A percentile compares a stretch with the other conserved stretches of the same genome.
Evolutionary conservation across 2,329 filamentous ascomycete genomes (phyloP).

Genomic region (Colletotrichum sp.): DNA sequence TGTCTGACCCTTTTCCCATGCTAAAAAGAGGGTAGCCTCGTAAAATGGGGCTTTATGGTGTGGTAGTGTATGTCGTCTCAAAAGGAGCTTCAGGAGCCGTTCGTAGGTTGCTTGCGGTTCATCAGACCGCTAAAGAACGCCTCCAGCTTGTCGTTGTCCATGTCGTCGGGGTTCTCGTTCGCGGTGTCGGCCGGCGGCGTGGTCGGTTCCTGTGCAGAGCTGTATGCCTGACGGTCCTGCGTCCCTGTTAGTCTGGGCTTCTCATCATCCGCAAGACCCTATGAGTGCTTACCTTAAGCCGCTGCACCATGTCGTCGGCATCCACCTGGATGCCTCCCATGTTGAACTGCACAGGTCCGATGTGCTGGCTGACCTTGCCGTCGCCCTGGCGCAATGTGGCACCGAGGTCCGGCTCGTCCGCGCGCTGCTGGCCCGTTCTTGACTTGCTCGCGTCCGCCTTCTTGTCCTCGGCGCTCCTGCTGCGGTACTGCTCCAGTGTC

Average conservation of each 20-base stretch:
- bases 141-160: constrained; percentile 63
- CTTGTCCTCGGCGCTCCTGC: constrained; percentile 54
- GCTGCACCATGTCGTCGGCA: constrained; percentile 89
- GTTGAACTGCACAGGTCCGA: constrained; percentile 95
- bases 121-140: constrained; percentile 66
- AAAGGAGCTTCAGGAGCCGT: not conserved
- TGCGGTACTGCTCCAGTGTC: constrained; percentile 69
- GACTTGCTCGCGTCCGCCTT: constrained; percentile 26
- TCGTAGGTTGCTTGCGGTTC: constrained; percentile 50
- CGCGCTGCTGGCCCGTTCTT: constrained; percentile 21
- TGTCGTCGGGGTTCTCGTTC: constrained; percentile 41
- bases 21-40: not conserved
- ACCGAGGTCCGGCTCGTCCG: constrained; percentile 26
- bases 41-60: not conserved
- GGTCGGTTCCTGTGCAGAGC: constrained; percentile 48
- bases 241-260: constrained; percentile 23
- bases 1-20: not conserved
- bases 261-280: constrained; percentile 18
- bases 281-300: constrained; percentile 68
- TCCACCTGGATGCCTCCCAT: constrained; percentile 97
- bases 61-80: not conserved
- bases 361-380: constrained; percentile 74
- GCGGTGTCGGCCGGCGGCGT: constrained; percentile 37
- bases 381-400: constrained; percentile 32
- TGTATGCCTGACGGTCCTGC: constrained; percentile 63